phyloP scores from a whole-genome alignment of 2,329 filamentous ascomycete genomes.

The Aspergillus melleus region DNA sequence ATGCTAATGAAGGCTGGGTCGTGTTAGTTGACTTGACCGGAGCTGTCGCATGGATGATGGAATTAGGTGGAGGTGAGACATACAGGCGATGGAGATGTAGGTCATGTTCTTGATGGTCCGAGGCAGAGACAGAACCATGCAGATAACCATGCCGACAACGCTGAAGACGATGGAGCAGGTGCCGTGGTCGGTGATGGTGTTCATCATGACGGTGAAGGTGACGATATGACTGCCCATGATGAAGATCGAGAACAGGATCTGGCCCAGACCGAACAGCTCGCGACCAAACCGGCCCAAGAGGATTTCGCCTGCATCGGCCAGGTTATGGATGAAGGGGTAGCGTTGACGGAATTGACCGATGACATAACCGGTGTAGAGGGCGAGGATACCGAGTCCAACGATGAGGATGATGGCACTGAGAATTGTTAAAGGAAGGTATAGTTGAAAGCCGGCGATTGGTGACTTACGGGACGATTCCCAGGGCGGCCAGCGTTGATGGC shows the following conservation, averaged over 20 bases:
- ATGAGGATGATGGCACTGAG: constrained; percentile 53
- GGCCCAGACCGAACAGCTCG: constrained; percentile 63
- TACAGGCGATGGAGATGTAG: constrained; percentile 60
- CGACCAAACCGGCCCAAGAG: constrained; percentile 62
- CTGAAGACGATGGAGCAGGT: constrained; percentile 65
- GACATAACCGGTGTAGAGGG: constrained; percentile 60
- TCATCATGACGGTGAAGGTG: constrained; percentile 68
- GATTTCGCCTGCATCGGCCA: constrained; percentile 66
- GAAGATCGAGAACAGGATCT: constrained; percentile 65
- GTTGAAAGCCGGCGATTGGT: not conserved
- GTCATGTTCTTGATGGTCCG: constrained; percentile 63
- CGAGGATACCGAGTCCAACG: constrained; percentile 54
- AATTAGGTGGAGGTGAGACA: constrained; percentile 1
- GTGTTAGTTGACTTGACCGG: not conserved
- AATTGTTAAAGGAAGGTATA: not conserved
- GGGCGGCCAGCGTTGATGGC: constrained; percentile 50
- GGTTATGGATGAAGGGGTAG: constrained; percentile 63
- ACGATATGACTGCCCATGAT: constrained; percentile 70
- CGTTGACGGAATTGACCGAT: constrained; percentile 58
- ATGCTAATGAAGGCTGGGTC: constrained; percentile 61
- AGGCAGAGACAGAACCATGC: constrained; percentile 60
- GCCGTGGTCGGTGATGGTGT: constrained; percentile 61
- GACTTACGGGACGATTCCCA: constrained; percentile 53
- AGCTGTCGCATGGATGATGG: too few species aligned
- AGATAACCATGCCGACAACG: constrained; percentile 59